These are phyloP conservation scores for Apophysomyces sp. DNA, from an alignment of 371 early-diverging fungal species.

Conservation along the genomic window DNA sequence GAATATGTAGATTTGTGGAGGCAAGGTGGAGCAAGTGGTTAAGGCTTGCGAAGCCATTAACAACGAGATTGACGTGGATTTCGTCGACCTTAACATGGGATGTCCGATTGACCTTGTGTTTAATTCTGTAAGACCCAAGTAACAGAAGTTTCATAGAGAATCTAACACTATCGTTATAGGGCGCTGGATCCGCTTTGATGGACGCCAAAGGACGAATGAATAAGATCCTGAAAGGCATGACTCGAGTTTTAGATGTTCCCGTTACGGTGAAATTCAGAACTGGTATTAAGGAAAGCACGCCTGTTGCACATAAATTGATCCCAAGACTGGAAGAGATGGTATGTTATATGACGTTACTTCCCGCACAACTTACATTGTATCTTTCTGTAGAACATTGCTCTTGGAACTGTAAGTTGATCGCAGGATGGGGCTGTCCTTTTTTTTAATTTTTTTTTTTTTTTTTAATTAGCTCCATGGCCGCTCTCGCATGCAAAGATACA, in stretches of 20 bases:
- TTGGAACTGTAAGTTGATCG: slow-evolving; percentile 44
- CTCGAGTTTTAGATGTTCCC: slow-evolving; percentile 69
- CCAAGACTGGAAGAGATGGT: slow-evolving; percentile 70
- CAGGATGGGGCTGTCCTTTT: neutral
- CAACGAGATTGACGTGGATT: slow-evolving; percentile 75
- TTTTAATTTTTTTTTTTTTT: too few species aligned
- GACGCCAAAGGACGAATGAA: slow-evolving; percentile 65
- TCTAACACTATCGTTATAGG: slow-evolving; percentile 38
- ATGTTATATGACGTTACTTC: neutral
- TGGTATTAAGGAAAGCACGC: slow-evolving; percentile 66
- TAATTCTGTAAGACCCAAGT: slow-evolving; percentile 44
- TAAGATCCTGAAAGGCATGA: slow-evolving; percentile 79
- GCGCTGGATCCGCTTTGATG: slow-evolving; percentile 86
- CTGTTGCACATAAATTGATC: slow-evolving; percentile 75
- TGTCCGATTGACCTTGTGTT: slow-evolving; percentile 93
- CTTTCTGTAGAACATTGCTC: slow-evolving; percentile 30
- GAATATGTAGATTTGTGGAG: slow-evolving; percentile 57
- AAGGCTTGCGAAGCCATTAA: slow-evolving; percentile 74
- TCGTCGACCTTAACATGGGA: slow-evolving; percentile 95
- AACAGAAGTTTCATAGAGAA: neutral
- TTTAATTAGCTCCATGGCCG: slow-evolving; percentile 89
- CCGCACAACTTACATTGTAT: neutral
- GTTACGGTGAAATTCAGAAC: slow-evolving; percentile 92
- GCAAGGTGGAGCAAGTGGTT: slow-evolving; percentile 63
- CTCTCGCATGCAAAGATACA: slow-evolving; percentile 91